Evolutionary conservation across 1,284 basidiomycete genomes (phyloP).

Genomic region (Phylloporus sp.): DNA sequence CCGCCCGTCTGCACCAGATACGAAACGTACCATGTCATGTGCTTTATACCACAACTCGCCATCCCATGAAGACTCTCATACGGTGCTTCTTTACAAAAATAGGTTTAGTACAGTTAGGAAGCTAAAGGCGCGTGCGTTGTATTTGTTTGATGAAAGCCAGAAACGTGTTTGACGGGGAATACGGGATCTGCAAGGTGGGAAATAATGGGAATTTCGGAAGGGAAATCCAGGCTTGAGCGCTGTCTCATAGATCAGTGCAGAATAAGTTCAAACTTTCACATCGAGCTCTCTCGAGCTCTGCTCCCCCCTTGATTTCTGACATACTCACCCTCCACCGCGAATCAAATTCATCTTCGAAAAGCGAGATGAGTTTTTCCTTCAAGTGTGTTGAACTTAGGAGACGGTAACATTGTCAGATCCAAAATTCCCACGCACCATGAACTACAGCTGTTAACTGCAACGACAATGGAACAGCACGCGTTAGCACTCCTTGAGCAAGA

Average conservation of each 20-base stretch:
- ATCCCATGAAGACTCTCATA: slow-evolving; percentile 98
- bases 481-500: no score
- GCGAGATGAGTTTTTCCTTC: slow-evolving; percentile 63
- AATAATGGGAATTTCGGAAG: slow-evolving; percentile 70
- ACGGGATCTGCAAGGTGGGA: slow-evolving; percentile 80
- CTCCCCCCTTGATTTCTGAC: slow-evolving; percentile 76
- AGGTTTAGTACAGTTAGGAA: slow-evolving; percentile 89
- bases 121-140: slow-evolving; percentile 81
- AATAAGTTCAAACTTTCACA: slow-evolving; percentile 14
- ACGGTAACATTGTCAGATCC: no score
- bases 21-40: slow-evolving; percentile 82
- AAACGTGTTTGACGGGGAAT: slow-evolving; percentile 84
- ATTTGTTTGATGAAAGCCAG: slow-evolving; percentile 97
- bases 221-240: no score
- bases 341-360: slow-evolving; percentile 81
- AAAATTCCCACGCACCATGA: no score
- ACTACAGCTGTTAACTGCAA: no score
- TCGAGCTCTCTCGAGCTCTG: slow-evolving; percentile 73
- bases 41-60: slow-evolving; percentile 95
- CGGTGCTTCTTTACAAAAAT: slow-evolving; percentile 90
- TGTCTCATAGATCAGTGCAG: slow-evolving; percentile 23
- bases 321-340: slow-evolving; percentile 75
- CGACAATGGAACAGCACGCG: no score
- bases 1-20: slow-evolving; percentile 75
- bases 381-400: no score